Evolutionary conservation across 176 grass and related monocot species (phyloP).

Genomic region (Rhynchospora pubera): DNA sequence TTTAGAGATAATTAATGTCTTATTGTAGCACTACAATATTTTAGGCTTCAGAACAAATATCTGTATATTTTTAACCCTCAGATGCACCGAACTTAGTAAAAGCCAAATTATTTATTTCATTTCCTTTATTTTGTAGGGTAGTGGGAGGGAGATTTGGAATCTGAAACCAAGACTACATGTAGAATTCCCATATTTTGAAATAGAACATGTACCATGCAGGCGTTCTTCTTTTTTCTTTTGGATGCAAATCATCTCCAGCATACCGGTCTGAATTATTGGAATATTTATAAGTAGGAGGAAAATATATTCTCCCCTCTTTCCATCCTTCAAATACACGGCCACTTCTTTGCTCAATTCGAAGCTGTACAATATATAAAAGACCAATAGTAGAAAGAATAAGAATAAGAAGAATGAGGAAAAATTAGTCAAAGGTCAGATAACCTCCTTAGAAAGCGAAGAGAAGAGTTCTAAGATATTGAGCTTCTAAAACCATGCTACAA

Average conservation of each 20-base stretch:
- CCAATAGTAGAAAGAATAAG: slow-evolving; percentile 10
- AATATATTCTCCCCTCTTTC: slow-evolving; percentile 96
- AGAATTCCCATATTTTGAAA: slow-evolving; percentile 5
- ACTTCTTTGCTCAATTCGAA: slow-evolving; percentile 87
- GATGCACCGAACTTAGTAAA: too few species aligned
- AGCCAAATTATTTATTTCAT: too few species aligned
- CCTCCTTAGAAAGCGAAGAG: background rate
- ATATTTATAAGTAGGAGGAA: slow-evolving; percentile 95
- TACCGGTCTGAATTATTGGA: slow-evolving; percentile 90
- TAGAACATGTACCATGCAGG: slow-evolving; percentile 64
- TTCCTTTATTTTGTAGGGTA: too few species aligned
- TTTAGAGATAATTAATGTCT: background rate
- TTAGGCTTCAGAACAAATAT: too few species aligned
- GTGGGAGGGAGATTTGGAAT: too few species aligned
- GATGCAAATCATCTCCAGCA: slow-evolving; percentile 67
- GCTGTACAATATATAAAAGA: slow-evolving; percentile 35
- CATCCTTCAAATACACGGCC: slow-evolving; percentile 75
- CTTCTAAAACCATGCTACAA: background rate
- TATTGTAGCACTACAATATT: background rate
- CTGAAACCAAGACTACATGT: background rate
- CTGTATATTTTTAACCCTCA: too few species aligned
- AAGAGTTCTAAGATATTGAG: background rate
- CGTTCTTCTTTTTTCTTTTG: slow-evolving; percentile 79
- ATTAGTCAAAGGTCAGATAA: background rate
- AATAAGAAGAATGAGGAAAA: background rate